Evolutionary conservation across 768 basidiomycete genomes (phyloP).

Genomic region (Hebeloma cylindrosporum): DNA sequence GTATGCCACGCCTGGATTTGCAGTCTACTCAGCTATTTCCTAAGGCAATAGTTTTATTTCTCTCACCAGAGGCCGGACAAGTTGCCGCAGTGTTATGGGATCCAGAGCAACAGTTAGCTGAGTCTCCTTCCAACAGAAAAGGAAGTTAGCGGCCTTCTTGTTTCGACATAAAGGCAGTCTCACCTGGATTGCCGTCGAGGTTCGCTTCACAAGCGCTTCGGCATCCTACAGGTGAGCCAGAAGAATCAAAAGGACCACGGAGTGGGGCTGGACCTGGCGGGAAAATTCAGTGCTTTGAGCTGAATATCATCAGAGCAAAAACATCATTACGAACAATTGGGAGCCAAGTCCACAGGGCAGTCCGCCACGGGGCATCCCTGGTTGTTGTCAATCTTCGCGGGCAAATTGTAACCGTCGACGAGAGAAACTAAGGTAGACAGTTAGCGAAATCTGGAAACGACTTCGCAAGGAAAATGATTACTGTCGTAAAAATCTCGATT

Average conservation of each 20-base stretch:
- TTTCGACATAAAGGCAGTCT: too few species aligned
- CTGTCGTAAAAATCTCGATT: constrained; percentile 62
- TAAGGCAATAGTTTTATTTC: neutral
- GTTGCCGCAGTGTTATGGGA: constrained; percentile 46
- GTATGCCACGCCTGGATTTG: constrained; percentile 39
- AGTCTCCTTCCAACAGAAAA: constrained; percentile 40
- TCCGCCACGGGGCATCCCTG: constrained; percentile 52
- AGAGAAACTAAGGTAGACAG: constrained; percentile 49
- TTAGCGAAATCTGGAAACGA: neutral
- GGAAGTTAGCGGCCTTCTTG: too few species aligned
- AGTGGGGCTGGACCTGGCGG: constrained; percentile 47
- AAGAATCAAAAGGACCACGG: constrained; percentile 51
- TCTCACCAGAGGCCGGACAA: constrained; percentile 48
- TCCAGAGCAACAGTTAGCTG: constrained; percentile 65
- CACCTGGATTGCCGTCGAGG: constrained; percentile 42
- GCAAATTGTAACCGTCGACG: constrained; percentile 67
- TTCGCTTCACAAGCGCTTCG: constrained; percentile 54
- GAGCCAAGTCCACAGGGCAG: constrained; percentile 62
- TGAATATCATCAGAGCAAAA: neutral
- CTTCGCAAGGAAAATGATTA: constrained; percentile 21
- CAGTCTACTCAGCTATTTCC: constrained; percentile 8
- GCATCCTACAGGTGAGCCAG: constrained; percentile 60
- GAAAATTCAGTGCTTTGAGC: constrained; percentile 4
- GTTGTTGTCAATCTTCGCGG: constrained; percentile 56
- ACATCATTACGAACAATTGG: constrained; percentile 31